phyloP scores from a whole-genome alignment of 2,329 filamentous ascomycete genomes.

The Calonectria leucothoes region DNA sequence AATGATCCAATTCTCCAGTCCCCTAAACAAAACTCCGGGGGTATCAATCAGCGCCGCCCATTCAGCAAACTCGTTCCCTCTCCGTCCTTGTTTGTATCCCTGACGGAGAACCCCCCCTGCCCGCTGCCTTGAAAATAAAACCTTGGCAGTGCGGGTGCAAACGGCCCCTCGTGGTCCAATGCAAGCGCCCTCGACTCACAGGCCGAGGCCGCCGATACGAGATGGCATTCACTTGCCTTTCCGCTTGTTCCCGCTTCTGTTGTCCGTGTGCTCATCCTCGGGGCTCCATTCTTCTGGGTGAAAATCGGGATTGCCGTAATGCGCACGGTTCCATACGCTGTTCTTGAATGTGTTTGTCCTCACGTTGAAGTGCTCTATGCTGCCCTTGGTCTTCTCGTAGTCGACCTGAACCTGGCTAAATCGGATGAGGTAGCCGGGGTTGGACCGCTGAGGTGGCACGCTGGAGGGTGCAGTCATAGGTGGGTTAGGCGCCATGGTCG shows the following conservation, averaged over 20 bases:
- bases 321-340: constrained; percentile 74
- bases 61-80: not conserved
- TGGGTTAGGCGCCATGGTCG: constrained; percentile 30
- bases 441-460: constrained; percentile 23
- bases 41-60: constrained; percentile 21
- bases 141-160: not conserved
- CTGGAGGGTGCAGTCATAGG: constrained; percentile 34
- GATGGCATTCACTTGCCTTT: constrained; percentile 38
- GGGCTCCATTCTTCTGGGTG: constrained; percentile 58
- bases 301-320: constrained; percentile 72
- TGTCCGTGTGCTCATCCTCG: constrained; percentile 51
- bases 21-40: constrained; percentile 19
- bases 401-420: constrained; percentile 62
- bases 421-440: constrained; percentile 50
- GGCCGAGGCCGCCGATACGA: not conserved
- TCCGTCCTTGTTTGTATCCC: not conserved
- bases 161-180: not conserved
- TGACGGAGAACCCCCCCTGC: not conserved
- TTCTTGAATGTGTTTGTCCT: constrained; percentile 73
- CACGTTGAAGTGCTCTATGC: constrained; percentile 57
- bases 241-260: constrained; percentile 40
- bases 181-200: not conserved
- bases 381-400: constrained; percentile 61
- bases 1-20: constrained; percentile 29
- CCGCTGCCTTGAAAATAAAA: not conserved